phyloP scores from a whole-genome alignment of 2,329 filamentous ascomycete genomes.

The Paecilomyces sp. region DNA sequence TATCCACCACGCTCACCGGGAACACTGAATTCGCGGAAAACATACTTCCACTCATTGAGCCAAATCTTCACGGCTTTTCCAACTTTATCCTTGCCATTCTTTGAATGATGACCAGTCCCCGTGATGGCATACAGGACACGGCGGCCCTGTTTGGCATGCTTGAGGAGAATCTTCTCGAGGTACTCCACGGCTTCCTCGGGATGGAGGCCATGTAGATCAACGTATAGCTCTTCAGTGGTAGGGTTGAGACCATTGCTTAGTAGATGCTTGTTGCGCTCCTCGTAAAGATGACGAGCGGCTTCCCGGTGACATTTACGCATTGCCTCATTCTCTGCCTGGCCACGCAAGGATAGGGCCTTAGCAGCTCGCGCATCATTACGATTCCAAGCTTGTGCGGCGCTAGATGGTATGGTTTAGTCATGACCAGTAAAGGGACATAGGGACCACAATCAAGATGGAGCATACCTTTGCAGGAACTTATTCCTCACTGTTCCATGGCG shows the following conservation, averaged over 20 bases:
- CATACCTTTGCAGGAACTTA: slow-evolving; percentile 89
- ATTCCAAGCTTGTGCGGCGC: slow-evolving; percentile 97
- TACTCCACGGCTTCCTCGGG: slow-evolving; percentile 96
- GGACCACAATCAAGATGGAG: slow-evolving; percentile 2
- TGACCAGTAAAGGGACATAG: background rate
- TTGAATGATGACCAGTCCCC: slow-evolving; percentile 93
- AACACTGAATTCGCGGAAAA: slow-evolving; percentile 92
- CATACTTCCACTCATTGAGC: slow-evolving; percentile 91
- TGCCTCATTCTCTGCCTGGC: slow-evolving; percentile 91
- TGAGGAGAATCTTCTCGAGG: slow-evolving; percentile 76
- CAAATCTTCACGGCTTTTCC: slow-evolving; percentile 88
- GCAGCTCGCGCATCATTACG: slow-evolving; percentile 93
- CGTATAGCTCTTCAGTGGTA: slow-evolving; percentile 67
- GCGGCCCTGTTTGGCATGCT: slow-evolving; percentile 60
- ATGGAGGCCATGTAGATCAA: slow-evolving; percentile 96
- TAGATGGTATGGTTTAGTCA: slow-evolving; percentile 26
- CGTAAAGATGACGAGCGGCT: slow-evolving; percentile 84
- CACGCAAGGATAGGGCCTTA: slow-evolving; percentile 86
- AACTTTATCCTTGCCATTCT: slow-evolving; percentile 98
- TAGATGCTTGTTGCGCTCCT: slow-evolving; percentile 76
- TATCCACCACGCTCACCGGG: slow-evolving; percentile 85
- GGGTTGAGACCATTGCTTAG: slow-evolving; percentile 34
- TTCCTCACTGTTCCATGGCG: slow-evolving; percentile 94
- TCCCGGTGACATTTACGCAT: slow-evolving; percentile 97
- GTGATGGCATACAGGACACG: slow-evolving; percentile 91